Conservation (phyloP, 805 yeast genomes). For the Wickerhamiella sorbophila region DNA sequence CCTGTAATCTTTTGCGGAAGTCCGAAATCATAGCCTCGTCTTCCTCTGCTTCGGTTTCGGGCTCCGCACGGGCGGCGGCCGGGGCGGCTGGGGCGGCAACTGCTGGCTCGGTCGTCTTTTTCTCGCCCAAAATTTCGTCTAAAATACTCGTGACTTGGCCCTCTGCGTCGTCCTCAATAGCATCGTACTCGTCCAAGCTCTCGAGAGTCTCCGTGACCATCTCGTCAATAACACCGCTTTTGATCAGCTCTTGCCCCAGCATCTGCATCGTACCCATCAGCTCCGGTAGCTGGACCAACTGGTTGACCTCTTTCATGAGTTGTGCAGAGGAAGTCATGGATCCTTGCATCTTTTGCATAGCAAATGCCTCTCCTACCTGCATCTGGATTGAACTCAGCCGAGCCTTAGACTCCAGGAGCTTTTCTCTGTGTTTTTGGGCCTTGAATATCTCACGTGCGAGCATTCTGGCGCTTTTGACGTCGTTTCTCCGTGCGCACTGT, state of each 20-base stretch:
- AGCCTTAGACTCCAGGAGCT: slow-evolving; percentile 69
- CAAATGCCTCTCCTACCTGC: slow-evolving; percentile 87
- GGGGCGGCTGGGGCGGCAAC: slow-evolving; percentile 14
- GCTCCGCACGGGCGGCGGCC: slow-evolving; percentile 15
- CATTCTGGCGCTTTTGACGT: slow-evolving; percentile 54
- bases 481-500: slow-evolving; percentile 62
- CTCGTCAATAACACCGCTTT: slow-evolving; percentile 61
- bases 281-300: slow-evolving; percentile 63
- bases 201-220: slow-evolving; percentile 91
- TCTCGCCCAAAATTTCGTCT: slow-evolving; percentile 30
- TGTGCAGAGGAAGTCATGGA: slow-evolving; percentile 65
- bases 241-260: slow-evolving; percentile 68
- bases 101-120: slow-evolving; percentile 45
- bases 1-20: slow-evolving; percentile 80
- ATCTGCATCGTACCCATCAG: slow-evolving; percentile 72
- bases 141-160: slow-evolving; percentile 27
- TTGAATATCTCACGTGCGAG: slow-evolving; percentile 74
- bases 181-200: slow-evolving; percentile 46
- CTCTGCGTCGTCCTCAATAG: slow-evolving; percentile 29
- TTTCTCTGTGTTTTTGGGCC: slow-evolving; percentile 55
- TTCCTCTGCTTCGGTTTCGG: slow-evolving; percentile 32
- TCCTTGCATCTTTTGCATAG: slow-evolving; percentile 66
- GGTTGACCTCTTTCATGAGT: slow-evolving; percentile 80
- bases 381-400: slow-evolving; percentile 72
- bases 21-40: slow-evolving; percentile 64